Evolutionary conservation across 225 moss, liverwort and hornwort genomes (phyloP), one percentile per base, ranked within the genome.

Genomic region (Marchantia paleacea): DNA sequence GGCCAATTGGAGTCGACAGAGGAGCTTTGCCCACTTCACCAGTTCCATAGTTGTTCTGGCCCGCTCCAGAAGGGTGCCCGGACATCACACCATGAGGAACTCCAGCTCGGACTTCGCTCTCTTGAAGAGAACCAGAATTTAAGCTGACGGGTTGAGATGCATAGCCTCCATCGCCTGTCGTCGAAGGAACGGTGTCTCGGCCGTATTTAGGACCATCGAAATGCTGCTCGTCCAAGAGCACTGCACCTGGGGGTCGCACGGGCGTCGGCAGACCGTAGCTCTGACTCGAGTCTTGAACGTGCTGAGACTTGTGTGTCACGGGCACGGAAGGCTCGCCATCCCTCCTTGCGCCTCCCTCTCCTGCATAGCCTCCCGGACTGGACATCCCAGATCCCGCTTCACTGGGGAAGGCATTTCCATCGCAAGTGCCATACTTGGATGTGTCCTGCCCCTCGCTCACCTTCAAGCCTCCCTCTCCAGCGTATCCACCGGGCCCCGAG

Each of bases 1-100:
- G 50, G 3, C 72, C 72, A 0, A 72, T 50, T 48, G 71, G 68
- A 29, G 29, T 11, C 7, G 18, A n/a, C n/a, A 24, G 6, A 11
- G 62, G 62, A 31, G 16, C 75, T 75, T 57, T 58, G 57, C 63
- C 49, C 7, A 69, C 55, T 29, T 22, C 53, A 7, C 54, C 28
- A 9, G 25, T 5, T 12, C 69, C 79, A 39, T 69, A 20, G 11
- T 66, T 78, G 26, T 52, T 48, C 47, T 79, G 79, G 57, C 79
- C 79, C 5, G 79, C 79, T 30, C 79, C 79, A n/a, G 69, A 69
- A 22, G 79, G 68, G 26, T 47, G 30, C 1, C 79, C 79, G 12
- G 68, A 69, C 19, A 79, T 67, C 4, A 79, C 19, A 16, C 54
- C 69, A 67, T 79, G 79, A 69, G 69, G 54, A 16, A 79, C 79